Evolutionary conservation across 2,329 filamentous ascomycete species (phyloP).

Genomic region (Orbilia ellipsospora): DNA sequence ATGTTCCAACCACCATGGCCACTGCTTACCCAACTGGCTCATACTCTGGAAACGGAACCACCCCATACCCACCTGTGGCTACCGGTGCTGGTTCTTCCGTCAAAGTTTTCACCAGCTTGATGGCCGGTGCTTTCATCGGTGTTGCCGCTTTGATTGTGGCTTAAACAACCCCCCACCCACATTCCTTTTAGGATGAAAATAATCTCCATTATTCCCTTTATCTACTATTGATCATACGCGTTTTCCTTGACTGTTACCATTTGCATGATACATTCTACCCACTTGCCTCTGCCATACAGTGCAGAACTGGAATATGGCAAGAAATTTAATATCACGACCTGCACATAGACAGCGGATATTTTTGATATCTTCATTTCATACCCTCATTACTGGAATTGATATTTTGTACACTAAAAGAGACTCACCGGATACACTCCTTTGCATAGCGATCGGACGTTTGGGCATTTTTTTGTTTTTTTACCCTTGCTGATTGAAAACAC

Average conservation of each 20-base stretch:
- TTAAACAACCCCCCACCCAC: slow-evolving; percentile 30
- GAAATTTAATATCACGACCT: slow-evolving; percentile 55
- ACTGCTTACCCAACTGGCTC: slow-evolving; percentile 44
- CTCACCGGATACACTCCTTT: slow-evolving; percentile 56
- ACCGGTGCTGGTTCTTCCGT: slow-evolving; percentile 52
- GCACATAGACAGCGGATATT: slow-evolving; percentile 55
- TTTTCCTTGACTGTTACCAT: slow-evolving; percentile 28
- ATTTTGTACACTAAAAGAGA: slow-evolving; percentile 31
- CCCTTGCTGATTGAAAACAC: neutral
- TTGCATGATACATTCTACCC: slow-evolving; percentile 53
- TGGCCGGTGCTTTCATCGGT: slow-evolving; percentile 41
- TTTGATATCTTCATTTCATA: slow-evolving; percentile 31
- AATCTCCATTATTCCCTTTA: slow-evolving; percentile 1
- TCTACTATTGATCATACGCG: slow-evolving; percentile 18
- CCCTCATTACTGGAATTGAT: slow-evolving; percentile 43
- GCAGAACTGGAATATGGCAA: slow-evolving; percentile 53
- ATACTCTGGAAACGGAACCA: slow-evolving; percentile 24
- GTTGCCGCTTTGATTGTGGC: slow-evolving; percentile 50
- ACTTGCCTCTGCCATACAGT: slow-evolving; percentile 54
- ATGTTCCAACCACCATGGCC: slow-evolving; percentile 38
- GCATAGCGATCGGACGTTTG: slow-evolving; percentile 50
- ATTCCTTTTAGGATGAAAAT: slow-evolving; percentile 40
- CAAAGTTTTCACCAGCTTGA: slow-evolving; percentile 50
- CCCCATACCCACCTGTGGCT: slow-evolving; percentile 46
- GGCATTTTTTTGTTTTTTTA: slow-evolving; percentile 28